Conservation (phyloP, 345 rosid genomes). For the Arabidopsis thaliana region DNA sequence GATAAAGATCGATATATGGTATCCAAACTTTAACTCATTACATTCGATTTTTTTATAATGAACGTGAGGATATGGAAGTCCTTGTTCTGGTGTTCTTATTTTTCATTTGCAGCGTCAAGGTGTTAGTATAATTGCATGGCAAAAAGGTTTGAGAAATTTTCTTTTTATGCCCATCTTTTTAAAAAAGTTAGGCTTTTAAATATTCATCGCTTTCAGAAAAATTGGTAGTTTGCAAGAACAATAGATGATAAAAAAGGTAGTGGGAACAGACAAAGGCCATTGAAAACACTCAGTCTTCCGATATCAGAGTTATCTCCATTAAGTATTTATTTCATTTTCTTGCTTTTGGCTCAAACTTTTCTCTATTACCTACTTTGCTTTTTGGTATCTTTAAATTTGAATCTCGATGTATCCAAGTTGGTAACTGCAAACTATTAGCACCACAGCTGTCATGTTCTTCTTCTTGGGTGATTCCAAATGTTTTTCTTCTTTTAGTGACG, state of each 20-base stretch:
- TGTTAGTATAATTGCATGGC: constrained; percentile 30
- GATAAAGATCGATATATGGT: background rate
- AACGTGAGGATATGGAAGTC: constrained; percentile 12
- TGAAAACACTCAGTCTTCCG: constrained; percentile 22
- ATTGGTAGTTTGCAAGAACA: constrained; percentile 22
- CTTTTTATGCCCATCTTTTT: constrained; percentile 22
- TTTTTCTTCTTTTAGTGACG: background rate
- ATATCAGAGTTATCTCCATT: constrained; percentile 17
- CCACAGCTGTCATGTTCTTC: constrained; percentile 17
- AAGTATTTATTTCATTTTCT: constrained; percentile 20
- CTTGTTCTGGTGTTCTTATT: background rate
- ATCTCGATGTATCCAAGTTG: constrained; percentile 34
- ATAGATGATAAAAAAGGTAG: constrained; percentile 36
- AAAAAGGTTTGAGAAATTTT: constrained; percentile 14
- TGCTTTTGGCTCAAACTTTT: constrained; percentile 43
- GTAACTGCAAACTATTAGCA: constrained; percentile 10
- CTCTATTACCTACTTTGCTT: constrained; percentile 32
- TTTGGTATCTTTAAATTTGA: constrained; percentile 38
- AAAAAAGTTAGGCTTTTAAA: constrained; percentile 17
- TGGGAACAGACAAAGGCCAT: constrained; percentile 37
- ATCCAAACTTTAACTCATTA: constrained; percentile 7
- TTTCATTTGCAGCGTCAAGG: background rate
- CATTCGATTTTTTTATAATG: background rate
- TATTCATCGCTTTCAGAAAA: constrained; percentile 28
- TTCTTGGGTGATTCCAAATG: background rate